These are phyloP conservation scores for Barnettozyma pratensis DNA, from an alignment of 805 yeast species.

Conservation along the genomic window DNA sequence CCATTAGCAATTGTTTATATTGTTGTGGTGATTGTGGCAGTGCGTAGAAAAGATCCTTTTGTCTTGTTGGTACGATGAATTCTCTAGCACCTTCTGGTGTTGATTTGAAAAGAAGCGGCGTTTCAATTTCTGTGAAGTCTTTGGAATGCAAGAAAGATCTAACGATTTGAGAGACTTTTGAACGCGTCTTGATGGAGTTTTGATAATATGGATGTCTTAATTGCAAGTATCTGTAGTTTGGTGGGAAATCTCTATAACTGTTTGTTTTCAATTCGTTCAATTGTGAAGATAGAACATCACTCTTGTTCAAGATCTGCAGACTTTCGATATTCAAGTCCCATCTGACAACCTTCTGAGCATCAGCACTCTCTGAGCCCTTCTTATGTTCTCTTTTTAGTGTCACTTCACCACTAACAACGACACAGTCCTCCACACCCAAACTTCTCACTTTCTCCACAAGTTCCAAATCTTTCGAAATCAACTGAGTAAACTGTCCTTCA, in stretches of 20 bases:
- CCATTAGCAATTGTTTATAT: slow-evolving; percentile 91
- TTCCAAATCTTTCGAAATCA: slow-evolving; percentile 35
- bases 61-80: slow-evolving; percentile 87
- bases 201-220: slow-evolving; percentile 59
- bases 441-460: slow-evolving; percentile 34
- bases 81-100: slow-evolving; percentile 99
- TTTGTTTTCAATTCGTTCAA: slow-evolving; percentile 51
- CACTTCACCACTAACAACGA: slow-evolving; percentile 57
- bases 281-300: slow-evolving; percentile 64
- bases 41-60: slow-evolving; percentile 63
- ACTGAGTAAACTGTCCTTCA: slow-evolving; percentile 61
- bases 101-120: slow-evolving; percentile 88
- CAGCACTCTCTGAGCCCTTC: not conserved
- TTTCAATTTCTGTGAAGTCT: slow-evolving; percentile 78
- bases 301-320: slow-evolving; percentile 53
- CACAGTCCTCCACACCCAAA: slow-evolving; percentile 68
- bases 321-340: slow-evolving; percentile 57
- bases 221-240: slow-evolving; percentile 78
- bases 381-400: slow-evolving; percentile 29
- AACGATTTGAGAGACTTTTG: slow-evolving; percentile 45
- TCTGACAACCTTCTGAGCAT: not conserved
- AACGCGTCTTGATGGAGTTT: slow-evolving; percentile 47
- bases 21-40: slow-evolving; percentile 98
- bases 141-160: slow-evolving; percentile 37
- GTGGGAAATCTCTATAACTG: slow-evolving; percentile 60